Evolutionary conservation across 495 filamentous ascomycete species (phyloP).

Genomic region (Xylaria cubensis): DNA sequence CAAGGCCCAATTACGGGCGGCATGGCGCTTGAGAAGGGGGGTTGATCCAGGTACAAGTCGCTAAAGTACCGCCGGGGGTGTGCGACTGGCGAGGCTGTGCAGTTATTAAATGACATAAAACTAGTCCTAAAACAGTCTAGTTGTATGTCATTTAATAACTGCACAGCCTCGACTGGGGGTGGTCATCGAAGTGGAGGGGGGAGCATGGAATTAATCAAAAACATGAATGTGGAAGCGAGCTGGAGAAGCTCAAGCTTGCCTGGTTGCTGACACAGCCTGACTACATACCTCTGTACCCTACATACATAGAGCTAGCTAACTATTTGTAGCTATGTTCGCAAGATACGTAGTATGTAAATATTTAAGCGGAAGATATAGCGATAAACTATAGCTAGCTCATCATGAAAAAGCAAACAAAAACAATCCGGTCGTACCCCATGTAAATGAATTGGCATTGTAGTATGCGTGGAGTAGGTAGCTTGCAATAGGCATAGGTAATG

Average conservation of each 20-base stretch:
- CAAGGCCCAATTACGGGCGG: constrained; percentile 40
- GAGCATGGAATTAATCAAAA: constrained; percentile 24
- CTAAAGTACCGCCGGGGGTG: constrained; percentile 29
- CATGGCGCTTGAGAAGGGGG: constrained; percentile 43
- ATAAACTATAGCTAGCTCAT: neutral
- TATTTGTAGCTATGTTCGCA: neutral
- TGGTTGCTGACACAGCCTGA: neutral
- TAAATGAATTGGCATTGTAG: neutral
- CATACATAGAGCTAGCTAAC: neutral
- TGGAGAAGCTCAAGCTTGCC: constrained; percentile 17
- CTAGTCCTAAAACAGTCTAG: no score
- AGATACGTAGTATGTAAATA: neutral
- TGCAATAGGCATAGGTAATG: neutral
- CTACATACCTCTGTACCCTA: neutral
- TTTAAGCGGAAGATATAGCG: neutral
- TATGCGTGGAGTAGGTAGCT: neutral
- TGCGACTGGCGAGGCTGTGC: no score
- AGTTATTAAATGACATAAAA: no score
- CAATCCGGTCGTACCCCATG: neutral
- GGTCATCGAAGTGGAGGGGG: constrained; percentile 7
- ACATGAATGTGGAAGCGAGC: constrained; percentile 26
- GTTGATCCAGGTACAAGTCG: constrained; percentile 23
- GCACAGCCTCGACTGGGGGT: no score
- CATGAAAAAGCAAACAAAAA: neutral
- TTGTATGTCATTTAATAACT: no score